phyloP scores from a whole-genome alignment of 2,329 filamentous ascomycete species.

The Hypoxylon sp. region DNA sequence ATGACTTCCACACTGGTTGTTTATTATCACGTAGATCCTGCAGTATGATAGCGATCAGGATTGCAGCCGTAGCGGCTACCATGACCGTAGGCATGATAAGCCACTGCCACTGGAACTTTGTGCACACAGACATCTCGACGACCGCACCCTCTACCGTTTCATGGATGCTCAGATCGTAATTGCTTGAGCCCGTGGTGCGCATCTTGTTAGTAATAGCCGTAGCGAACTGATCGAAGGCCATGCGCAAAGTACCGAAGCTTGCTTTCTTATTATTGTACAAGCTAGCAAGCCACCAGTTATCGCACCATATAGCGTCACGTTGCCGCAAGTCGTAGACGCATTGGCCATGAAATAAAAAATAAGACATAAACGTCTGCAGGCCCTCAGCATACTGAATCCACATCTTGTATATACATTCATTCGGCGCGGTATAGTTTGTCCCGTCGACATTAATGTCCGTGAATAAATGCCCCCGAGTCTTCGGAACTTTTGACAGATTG shows the following conservation, averaged over 20 bases:
- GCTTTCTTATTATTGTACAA: constrained; percentile 34
- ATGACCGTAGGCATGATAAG: constrained; percentile 40
- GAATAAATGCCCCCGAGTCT: constrained; percentile 16
- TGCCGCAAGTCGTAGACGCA: constrained; percentile 32
- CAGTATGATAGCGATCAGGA: constrained; percentile 31
- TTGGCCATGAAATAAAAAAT: constrained; percentile 23
- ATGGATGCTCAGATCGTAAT: constrained; percentile 1
- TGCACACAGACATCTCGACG: constrained; percentile 41
- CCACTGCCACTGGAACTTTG: constrained; percentile 44
- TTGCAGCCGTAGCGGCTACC: constrained; percentile 19
- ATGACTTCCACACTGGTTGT: constrained; percentile 46
- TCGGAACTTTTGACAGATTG: constrained; percentile 31
- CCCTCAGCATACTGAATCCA: constrained; percentile 20
- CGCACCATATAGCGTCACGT: constrained; percentile 28
- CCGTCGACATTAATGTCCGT: constrained; percentile 36
- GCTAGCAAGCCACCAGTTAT: constrained; percentile 39
- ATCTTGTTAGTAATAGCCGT: constrained; percentile 44
- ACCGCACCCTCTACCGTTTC: constrained; percentile 31
- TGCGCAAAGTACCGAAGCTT: constrained; percentile 30
- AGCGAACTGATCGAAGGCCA: constrained; percentile 35
- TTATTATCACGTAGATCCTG: constrained; percentile 31
- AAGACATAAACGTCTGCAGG: constrained; percentile 21
- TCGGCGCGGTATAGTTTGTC: constrained; percentile 33
- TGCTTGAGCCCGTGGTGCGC: constrained; percentile 38
- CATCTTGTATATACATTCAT: constrained; percentile 43